Conservation (phyloP, 192 early-diverging fungal genomes). For the Phlyctochytrium bullatum region DNA sequence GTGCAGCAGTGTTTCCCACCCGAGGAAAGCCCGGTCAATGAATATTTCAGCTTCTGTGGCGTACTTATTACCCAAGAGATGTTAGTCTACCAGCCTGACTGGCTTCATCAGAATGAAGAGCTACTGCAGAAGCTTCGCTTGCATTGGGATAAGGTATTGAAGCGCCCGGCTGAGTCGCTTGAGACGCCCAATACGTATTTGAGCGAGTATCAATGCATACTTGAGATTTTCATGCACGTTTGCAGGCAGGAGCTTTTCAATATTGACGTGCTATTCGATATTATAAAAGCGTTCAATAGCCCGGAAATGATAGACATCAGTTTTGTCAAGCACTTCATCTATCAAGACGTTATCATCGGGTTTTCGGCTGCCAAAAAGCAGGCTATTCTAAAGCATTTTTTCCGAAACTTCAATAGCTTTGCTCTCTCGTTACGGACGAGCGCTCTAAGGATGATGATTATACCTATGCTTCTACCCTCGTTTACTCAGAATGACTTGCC, state of each 20-base stretch:
- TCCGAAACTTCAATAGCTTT: conserved; percentile 66
- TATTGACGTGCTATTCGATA: conserved; percentile 68
- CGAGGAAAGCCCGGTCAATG: not conserved
- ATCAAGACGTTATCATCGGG: conserved; percentile 62
- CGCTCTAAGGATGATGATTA: conserved; percentile 76
- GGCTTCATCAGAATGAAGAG: conserved; percentile 36
- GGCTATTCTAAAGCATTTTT: conserved; percentile 70
- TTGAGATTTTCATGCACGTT: conserved; percentile 73
- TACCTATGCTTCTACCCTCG: conserved; percentile 76
- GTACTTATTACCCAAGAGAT: conserved; percentile 31
- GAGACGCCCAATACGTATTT: conserved; percentile 13
- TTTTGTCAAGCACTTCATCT: conserved; percentile 66
- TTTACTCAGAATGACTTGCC: conserved; percentile 53
- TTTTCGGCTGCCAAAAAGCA: conserved; percentile 58
- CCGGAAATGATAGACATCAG: conserved; percentile 63
- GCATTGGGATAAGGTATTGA: conserved; percentile 29
- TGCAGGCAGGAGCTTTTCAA: conserved; percentile 62
- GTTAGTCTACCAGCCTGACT: conserved; percentile 22
- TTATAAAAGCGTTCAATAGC: conserved; percentile 68
- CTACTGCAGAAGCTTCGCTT: conserved; percentile 23
- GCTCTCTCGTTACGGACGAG: conserved; percentile 69
- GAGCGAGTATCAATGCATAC: conserved; percentile 57
- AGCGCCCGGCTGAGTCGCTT: conserved; percentile 13
- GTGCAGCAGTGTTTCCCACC: conserved; percentile 24
- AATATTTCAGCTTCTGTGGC: conserved; percentile 13